Conservation (phyloP, 1,284 basidiomycete species). For the Amylostereum areolatum region DNA sequence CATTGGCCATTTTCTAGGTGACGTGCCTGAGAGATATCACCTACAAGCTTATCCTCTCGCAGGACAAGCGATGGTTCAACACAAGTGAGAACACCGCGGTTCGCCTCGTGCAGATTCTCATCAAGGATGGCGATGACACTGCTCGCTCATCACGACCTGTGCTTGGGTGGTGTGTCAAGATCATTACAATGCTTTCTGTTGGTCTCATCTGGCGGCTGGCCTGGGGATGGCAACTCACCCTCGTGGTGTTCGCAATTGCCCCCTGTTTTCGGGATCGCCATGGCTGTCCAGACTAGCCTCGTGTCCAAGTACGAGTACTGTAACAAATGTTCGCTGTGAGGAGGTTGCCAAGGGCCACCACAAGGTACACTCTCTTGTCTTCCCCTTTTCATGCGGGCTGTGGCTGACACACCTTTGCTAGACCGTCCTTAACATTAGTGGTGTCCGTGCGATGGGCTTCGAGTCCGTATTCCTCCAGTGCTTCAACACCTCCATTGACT, state of each 20-base stretch:
- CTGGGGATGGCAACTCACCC: conserved; percentile 88
- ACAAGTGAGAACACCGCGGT: no score
- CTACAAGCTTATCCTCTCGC: no score
- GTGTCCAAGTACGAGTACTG: conserved; percentile 68
- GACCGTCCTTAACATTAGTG: conserved; percentile 82
- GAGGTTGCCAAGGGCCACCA: conserved; percentile 84
- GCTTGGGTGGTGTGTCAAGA: no score
- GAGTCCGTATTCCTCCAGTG: conserved; percentile 66
- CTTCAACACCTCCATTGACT: conserved; percentile 58
- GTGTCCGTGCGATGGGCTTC: conserved; percentile 86
- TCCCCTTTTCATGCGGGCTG: conserved; percentile 1
- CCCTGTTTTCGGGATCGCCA: conserved; percentile 78
- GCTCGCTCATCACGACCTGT: no score
- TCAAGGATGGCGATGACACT: no score
- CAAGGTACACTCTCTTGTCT: conserved; percentile 46
- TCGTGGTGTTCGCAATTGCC: conserved; percentile 83
- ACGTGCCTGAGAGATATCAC: no score
- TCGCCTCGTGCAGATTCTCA: no score
- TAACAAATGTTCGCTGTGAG: conserved; percentile 83
- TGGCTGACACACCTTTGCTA: conserved; percentile 21
- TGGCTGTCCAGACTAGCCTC: conserved; percentile 68
- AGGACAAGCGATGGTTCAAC: no score
- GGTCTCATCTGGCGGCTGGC: conserved; percentile 87
- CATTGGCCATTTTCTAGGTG: no score
- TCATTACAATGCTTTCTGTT: no score